A percentile compares a stretch with the other conserved stretches of the same genome.
These are phyloP conservation scores for Blastocystis sp. DNA, from an alignment of 352 stramenopile species.

Conservation along the genomic window DNA sequence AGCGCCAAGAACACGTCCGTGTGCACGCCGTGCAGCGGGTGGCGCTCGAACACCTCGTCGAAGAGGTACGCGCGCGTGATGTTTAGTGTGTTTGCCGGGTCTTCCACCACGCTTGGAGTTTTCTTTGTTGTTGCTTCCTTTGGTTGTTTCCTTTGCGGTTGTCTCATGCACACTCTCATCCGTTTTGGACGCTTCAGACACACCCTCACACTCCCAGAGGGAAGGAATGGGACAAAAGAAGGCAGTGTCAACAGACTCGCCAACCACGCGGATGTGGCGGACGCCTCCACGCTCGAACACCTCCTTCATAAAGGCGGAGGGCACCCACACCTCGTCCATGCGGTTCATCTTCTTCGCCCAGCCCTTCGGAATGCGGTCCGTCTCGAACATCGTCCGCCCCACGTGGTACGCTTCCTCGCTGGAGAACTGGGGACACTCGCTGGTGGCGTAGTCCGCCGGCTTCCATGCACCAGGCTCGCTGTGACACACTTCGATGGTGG, in stretches of 20 bases:
- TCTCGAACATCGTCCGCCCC: conserved; percentile 90
- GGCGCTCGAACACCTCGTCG: conserved; percentile 37
- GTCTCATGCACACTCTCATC: conserved; percentile 68
- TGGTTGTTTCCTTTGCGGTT: too few relatives aligned
- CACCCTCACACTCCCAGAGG: neutral
- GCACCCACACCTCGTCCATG: conserved; percentile 81
- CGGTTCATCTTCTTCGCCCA: conserved; percentile 82
- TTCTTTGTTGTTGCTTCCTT: neutral
- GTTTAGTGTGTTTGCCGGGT: conserved; percentile 11
- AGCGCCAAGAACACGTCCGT: conserved; percentile 80
- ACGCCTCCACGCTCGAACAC: conserved; percentile 48
- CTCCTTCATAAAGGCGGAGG: conserved; percentile 72
- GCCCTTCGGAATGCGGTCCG: conserved; percentile 83
- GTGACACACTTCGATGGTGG: conserved; percentile 81
- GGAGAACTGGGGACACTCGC: conserved; percentile 75
- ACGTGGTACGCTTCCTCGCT: conserved; percentile 75
- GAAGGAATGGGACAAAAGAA: conserved; percentile 76
- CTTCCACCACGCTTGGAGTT: neutral
- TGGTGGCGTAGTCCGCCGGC: conserved; percentile 70
- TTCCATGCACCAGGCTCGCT: conserved; percentile 85
- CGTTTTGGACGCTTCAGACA: conserved; percentile 38
- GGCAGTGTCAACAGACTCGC: conserved; percentile 82
- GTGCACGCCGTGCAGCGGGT: conserved; percentile 3
- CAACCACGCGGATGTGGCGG: conserved; percentile 77
- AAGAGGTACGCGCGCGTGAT: conserved; percentile 17